Conservation (phyloP, 352 stramenopile genomes). For the Phytophthora colocasiae region DNA sequence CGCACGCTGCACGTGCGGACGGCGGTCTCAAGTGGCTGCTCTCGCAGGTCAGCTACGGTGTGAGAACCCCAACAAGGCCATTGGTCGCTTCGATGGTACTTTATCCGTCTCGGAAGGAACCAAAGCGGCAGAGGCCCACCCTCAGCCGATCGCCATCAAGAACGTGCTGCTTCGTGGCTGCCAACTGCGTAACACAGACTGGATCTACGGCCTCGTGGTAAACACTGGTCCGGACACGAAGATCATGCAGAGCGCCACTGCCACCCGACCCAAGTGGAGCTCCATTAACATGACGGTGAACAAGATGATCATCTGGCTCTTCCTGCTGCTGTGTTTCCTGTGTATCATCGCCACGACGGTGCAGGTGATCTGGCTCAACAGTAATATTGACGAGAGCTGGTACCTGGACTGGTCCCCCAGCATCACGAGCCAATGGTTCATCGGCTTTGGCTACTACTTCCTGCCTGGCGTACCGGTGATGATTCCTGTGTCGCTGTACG, state of each 20-base stretch:
- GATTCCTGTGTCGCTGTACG: conserved; percentile 98
- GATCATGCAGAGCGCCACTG: conserved; percentile 83
- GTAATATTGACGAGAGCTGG: conserved; percentile 53
- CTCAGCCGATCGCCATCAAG: conserved; percentile 77
- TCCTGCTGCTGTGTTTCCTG: conserved; percentile 66
- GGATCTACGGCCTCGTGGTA: conserved; percentile 88
- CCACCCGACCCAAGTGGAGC: conserved; percentile 76
- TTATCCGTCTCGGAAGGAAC: conserved; percentile 45
- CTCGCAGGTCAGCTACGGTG: conserved; percentile 66
- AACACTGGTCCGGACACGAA: conserved; percentile 90
- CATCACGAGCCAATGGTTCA: conserved; percentile 70
- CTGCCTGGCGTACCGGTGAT: too few species aligned
- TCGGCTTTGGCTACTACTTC: conserved; percentile 93
- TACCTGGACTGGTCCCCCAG: conserved; percentile 60
- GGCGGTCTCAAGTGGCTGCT: conserved; percentile 39
- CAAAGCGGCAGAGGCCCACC: conserved; percentile 33
- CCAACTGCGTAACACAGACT: conserved; percentile 90
- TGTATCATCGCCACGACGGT: conserved; percentile 64
- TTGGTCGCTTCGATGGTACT: conserved; percentile 80
- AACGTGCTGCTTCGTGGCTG: conserved; percentile 91
- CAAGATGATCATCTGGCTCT: conserved; percentile 82
- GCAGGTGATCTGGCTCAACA: conserved; percentile 69
- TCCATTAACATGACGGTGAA: conserved; percentile 86
- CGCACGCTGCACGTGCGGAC: conserved; percentile 57
- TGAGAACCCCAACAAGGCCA: conserved; percentile 83